Conservation (phyloP, 805 yeast species). For the Candida palmyrensis region DNA sequence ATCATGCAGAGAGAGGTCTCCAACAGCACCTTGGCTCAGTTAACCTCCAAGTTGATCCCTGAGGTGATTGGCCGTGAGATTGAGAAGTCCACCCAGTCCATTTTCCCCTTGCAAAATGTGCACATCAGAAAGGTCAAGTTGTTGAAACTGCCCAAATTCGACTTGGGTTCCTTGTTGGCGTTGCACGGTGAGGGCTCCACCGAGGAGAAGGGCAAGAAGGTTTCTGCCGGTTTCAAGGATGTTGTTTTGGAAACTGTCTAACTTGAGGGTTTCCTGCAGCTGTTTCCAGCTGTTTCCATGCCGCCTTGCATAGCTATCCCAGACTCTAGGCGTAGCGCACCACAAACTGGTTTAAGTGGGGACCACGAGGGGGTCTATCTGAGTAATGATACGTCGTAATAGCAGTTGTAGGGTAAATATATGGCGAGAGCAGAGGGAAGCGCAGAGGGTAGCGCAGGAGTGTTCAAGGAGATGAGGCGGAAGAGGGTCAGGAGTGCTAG, state of each 20-base stretch:
- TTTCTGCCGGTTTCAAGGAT: slow-evolving; percentile 91
- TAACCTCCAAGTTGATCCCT: slow-evolving; percentile 92
- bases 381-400: too few relatives aligned
- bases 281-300: too few relatives aligned
- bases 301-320: background rate
- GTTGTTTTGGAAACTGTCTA: slow-evolving; percentile 93
- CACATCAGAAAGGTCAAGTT: slow-evolving; percentile 96
- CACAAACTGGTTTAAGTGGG: too few relatives aligned
- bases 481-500: too few relatives aligned
- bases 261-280: too few relatives aligned
- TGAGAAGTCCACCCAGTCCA: slow-evolving; percentile 85
- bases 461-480: too few relatives aligned
- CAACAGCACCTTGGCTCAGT: slow-evolving; percentile 87
- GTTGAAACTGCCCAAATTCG: slow-evolving; percentile 96
- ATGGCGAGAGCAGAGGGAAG: too few relatives aligned
- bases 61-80: slow-evolving; percentile 96
- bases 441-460: too few relatives aligned
- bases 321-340: too few relatives aligned
- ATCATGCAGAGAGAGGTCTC: slow-evolving; percentile 91
- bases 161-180: slow-evolving; percentile 87
- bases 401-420: too few relatives aligned
- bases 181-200: slow-evolving; percentile 89
- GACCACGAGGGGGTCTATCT: too few relatives aligned
- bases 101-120: slow-evolving; percentile 94
- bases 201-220: slow-evolving; percentile 92